Conservation (phyloP, 2,329 filamentous ascomycete genomes). For the Penicillium psychrosexuale region DNA sequence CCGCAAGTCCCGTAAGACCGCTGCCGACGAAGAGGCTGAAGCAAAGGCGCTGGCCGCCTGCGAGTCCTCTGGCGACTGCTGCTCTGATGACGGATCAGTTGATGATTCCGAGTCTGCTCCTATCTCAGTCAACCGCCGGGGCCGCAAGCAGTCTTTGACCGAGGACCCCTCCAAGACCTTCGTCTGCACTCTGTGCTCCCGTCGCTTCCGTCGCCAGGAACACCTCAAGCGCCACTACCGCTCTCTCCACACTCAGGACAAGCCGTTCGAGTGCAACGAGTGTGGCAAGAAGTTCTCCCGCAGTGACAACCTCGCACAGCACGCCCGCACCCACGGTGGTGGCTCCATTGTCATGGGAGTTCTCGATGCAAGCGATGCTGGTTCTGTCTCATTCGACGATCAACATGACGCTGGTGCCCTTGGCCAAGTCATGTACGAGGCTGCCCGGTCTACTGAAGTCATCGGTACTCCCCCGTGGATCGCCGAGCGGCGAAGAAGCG, state of each 20-base stretch:
- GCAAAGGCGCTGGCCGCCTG: constrained; percentile 33
- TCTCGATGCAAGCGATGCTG: constrained; percentile 65
- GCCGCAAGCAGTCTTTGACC: constrained; percentile 96
- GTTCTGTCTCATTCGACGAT: constrained; percentile 42
- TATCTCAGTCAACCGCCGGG: constrained; percentile 75
- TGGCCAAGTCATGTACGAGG: constrained; percentile 77
- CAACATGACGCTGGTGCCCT: constrained; percentile 63
- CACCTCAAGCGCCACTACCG: constrained; percentile 98
- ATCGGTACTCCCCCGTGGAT: constrained; percentile 45
- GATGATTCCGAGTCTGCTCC: constrained; percentile 41
- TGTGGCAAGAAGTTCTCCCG: constrained; percentile 99
- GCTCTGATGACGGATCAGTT: constrained; percentile 45
- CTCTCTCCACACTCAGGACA: constrained; percentile 96
- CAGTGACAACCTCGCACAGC: constrained; percentile 94
- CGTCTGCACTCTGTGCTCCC: constrained; percentile 92
- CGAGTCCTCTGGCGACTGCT: constrained; percentile 15
- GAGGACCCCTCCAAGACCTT: constrained; percentile 99
- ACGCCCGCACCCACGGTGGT: constrained; percentile 87
- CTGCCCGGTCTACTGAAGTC: constrained; percentile 65
- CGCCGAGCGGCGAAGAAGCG: constrained; percentile 69
- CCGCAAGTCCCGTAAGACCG: constrained; percentile 44
- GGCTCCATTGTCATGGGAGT: constrained; percentile 90
- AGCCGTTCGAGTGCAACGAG: constrained; percentile 96
- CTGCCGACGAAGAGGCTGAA: constrained; percentile 47
- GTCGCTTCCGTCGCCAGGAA: constrained; percentile 95